Percentiles rank a stretch among this genome's conserved stretches.
Evolutionary conservation across 2,329 filamentous ascomycete genomes (phyloP).

Genomic region (Colletotrichum lindemuthianum): DNA sequence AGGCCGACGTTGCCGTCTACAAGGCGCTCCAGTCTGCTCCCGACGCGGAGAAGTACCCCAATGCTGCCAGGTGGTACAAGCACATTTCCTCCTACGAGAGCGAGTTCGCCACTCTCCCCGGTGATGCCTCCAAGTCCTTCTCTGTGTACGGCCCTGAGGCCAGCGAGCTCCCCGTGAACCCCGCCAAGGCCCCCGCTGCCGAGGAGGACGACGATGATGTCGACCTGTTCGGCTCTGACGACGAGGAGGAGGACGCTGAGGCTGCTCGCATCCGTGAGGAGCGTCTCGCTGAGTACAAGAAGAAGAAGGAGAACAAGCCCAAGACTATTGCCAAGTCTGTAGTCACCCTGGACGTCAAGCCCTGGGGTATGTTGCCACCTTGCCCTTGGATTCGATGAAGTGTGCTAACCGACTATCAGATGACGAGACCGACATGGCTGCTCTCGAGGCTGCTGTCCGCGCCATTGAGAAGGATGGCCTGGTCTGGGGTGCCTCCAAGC

Average conservation of each 20-base stretch:
- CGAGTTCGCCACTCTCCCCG: conserved; percentile 90
- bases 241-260: conserved; percentile 94
- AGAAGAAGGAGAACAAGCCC: conserved; percentile 94
- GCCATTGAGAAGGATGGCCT: conserved; percentile 92
- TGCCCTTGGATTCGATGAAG: not conserved
- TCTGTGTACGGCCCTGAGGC: conserved; percentile 91
- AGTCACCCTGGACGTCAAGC: conserved; percentile 96
- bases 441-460: conserved; percentile 83
- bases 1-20: conserved; percentile 96
- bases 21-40: conserved; percentile 85
- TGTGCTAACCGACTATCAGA: conserved; percentile 58
- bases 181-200: conserved; percentile 80
- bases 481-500: conserved; percentile 92
- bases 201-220: conserved; percentile 83
- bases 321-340: conserved; percentile 96
- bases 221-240: conserved; percentile 92
- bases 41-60: conserved; percentile 86
- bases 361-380: conserved; percentile 81
- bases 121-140: conserved; percentile 89
- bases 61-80: conserved; percentile 98
- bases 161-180: conserved; percentile 81
- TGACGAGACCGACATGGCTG: conserved; percentile 92
- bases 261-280: conserved; percentile 85
- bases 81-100: conserved; percentile 93
- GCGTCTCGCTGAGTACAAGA: conserved; percentile 91